Evolutionary conservation across 2,329 filamentous ascomycete genomes (phyloP).

Genomic region (Pseudogymnoascus sp.): DNA sequence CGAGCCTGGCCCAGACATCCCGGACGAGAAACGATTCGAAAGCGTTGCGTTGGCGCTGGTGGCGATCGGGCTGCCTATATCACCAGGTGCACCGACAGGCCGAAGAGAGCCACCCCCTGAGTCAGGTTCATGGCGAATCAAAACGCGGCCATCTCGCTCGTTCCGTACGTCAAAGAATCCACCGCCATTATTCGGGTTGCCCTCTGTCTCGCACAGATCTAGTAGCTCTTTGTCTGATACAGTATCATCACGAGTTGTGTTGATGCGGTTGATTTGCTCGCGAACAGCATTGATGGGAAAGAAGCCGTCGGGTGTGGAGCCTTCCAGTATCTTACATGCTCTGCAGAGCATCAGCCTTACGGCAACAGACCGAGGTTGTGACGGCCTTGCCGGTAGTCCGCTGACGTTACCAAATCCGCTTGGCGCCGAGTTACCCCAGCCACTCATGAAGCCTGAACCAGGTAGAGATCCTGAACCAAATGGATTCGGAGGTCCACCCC

Average conservation of each 20-base stretch:
- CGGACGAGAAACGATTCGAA: neutral
- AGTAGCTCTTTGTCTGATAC: slow-evolving; percentile 61
- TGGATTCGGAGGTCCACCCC: slow-evolving; percentile 27
- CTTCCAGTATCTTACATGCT: slow-evolving; percentile 58
- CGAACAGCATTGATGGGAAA: slow-evolving; percentile 59
- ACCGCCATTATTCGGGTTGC: slow-evolving; percentile 76
- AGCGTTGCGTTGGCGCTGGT: slow-evolving; percentile 23
- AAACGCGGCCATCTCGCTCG: slow-evolving; percentile 19
- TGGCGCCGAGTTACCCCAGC: slow-evolving; percentile 26
- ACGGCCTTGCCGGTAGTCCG: slow-evolving; percentile 34
- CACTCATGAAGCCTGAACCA: slow-evolving; percentile 20
- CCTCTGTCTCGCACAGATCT: slow-evolving; percentile 79
- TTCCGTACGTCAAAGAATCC: slow-evolving; percentile 62
- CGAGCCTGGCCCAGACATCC: neutral
- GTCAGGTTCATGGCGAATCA: slow-evolving; percentile 49
- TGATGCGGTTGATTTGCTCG: slow-evolving; percentile 51
- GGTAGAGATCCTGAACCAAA: slow-evolving; percentile 27
- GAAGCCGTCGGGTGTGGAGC: slow-evolving; percentile 50
- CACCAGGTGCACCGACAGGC: slow-evolving; percentile 50
- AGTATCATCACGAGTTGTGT: slow-evolving; percentile 38
- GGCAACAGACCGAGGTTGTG: slow-evolving; percentile 55
- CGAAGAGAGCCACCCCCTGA: slow-evolving; percentile 30
- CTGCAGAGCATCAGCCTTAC: slow-evolving; percentile 68
- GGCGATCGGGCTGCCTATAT: slow-evolving; percentile 60
- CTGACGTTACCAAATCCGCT: slow-evolving; percentile 40